phyloP scores from a whole-genome alignment of 345 rosid genomes.

The Turritis glabra region DNA sequence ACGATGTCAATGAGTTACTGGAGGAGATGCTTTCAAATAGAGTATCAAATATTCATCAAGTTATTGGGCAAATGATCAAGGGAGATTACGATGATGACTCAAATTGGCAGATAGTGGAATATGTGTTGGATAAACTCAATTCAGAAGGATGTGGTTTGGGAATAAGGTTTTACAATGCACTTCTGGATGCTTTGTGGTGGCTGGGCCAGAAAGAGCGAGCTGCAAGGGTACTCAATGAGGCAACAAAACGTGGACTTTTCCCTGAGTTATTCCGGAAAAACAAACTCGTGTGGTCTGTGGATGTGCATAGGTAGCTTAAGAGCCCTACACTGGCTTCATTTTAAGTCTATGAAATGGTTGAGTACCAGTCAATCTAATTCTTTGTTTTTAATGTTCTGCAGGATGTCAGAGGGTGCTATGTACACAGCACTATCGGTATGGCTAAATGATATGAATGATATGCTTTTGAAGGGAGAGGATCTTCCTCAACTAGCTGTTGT shows the following conservation, averaged over 20 bases:
- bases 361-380: constrained; percentile 20
- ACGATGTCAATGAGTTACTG: constrained; percentile 67
- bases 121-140: constrained; percentile 78
- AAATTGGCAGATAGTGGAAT: constrained; percentile 97
- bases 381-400: constrained; percentile 43
- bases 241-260: constrained; percentile 79
- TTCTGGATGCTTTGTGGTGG: constrained; percentile 97
- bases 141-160: constrained; percentile 92
- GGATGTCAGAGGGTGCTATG: constrained; percentile 93
- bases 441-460: constrained; percentile 62
- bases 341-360: constrained; percentile 16
- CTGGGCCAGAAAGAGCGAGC: constrained; percentile 88
- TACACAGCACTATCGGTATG: constrained; percentile 75
- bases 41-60: constrained; percentile 83
- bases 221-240: constrained; percentile 78
- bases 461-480: constrained; percentile 58
- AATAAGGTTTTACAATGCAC: constrained; percentile 85
- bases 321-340: constrained; percentile 13
- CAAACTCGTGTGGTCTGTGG: constrained; percentile 86
- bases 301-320: constrained; percentile 72
- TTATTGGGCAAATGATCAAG: constrained; percentile 88
- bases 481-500: constrained; percentile 85
- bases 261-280: constrained; percentile 87
- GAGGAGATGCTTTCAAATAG: constrained; percentile 78
- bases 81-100: constrained; percentile 86